These are phyloP conservation scores for Starmerella floris DNA, from an alignment of 805 yeast genomes.

Conservation along the genomic window DNA sequence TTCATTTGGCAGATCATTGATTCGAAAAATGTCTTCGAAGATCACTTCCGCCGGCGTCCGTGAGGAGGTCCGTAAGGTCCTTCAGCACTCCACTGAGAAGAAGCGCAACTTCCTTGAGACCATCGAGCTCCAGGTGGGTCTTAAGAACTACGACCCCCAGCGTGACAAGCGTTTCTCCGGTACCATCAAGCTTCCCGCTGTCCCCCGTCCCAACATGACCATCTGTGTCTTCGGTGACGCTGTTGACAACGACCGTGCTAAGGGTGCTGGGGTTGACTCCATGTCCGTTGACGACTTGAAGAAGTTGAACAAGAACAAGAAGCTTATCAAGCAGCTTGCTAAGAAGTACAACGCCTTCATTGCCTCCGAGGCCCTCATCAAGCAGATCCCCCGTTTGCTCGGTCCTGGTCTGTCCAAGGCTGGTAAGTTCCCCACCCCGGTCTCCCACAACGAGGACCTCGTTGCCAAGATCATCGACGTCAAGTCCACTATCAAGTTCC, in stretches of 20 bases:
- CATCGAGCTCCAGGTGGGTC: slow-evolving; percentile 98
- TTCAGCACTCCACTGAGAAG: slow-evolving; percentile 84
- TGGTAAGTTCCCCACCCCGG: slow-evolving; percentile 99
- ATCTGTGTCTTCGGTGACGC: slow-evolving; percentile 99
- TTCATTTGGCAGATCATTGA: slow-evolving; percentile 23
- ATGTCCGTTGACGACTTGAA: slow-evolving; percentile 99
- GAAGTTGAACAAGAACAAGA: slow-evolving; percentile 99
- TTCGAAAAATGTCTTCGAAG: slow-evolving; percentile 37
- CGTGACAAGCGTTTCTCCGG: slow-evolving; percentile 99
- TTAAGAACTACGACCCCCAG: slow-evolving; percentile 99
- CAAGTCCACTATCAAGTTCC: slow-evolving; percentile 99
- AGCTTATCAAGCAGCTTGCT: slow-evolving; percentile 97
- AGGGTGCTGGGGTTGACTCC: slow-evolving; percentile 97
- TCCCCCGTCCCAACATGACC: slow-evolving; percentile 99
- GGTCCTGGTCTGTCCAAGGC: slow-evolving; percentile 99
- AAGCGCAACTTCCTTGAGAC: slow-evolving; percentile 99
- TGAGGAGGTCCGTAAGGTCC: slow-evolving; percentile 85
- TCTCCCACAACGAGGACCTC: slow-evolving; percentile 97
- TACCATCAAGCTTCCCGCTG: slow-evolving; percentile 92
- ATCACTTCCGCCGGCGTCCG: slow-evolving; percentile 87
- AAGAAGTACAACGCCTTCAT: slow-evolving; percentile 99
- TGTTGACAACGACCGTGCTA: slow-evolving; percentile 99
- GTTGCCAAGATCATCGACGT: slow-evolving; percentile 92
- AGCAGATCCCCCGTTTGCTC: slow-evolving; percentile 99
- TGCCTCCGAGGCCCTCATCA: slow-evolving; percentile 97